Evolutionary conservation across 2,329 filamentous ascomycete species (phyloP).

Genomic region (Sporothrix luriei): DNA sequence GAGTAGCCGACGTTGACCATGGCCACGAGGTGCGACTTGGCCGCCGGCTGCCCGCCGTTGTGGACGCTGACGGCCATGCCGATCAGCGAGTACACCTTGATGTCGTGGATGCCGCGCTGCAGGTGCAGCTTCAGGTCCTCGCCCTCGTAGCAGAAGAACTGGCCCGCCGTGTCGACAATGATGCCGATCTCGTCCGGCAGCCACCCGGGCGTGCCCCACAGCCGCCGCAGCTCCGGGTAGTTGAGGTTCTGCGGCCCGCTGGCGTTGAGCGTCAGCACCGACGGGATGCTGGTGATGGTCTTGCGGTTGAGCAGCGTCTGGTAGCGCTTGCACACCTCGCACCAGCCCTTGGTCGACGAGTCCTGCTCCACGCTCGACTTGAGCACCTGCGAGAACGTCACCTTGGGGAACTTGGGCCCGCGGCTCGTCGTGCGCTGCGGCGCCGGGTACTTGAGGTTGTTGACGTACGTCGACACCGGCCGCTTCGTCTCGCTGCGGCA

Average conservation of each 20-base stretch:
- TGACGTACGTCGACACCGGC: constrained; percentile 76
- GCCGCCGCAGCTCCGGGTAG: constrained; percentile 69
- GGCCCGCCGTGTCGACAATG: constrained; percentile 77
- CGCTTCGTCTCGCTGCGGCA: constrained; percentile 85
- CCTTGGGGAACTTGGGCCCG: constrained; percentile 56
- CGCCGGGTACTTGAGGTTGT: constrained; percentile 80
- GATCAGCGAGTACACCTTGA: constrained; percentile 87
- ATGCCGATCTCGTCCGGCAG: constrained; percentile 92
- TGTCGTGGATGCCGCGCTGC: constrained; percentile 75
- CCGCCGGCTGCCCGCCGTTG: constrained; percentile 70
- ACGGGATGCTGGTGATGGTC: constrained; percentile 77
- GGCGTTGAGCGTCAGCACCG: constrained; percentile 87
- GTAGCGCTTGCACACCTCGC: constrained; percentile 85
- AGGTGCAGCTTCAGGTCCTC: constrained; percentile 81
- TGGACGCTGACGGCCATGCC: constrained; percentile 91
- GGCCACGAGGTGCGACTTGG: constrained; percentile 83
- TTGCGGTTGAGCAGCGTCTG: constrained; percentile 85
- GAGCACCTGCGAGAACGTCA: constrained; percentile 85
- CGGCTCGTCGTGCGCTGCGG: constrained; percentile 44
- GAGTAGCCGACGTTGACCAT: constrained; percentile 81
- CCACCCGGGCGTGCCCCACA: constrained; percentile 91
- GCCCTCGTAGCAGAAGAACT: constrained; percentile 93
- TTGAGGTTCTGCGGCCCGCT: constrained; percentile 56
- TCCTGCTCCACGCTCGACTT: constrained; percentile 90
- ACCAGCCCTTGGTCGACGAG: constrained; percentile 89